These are phyloP conservation scores for Lentinula edodes DNA, from an alignment of 768 basidiomycete genomes.

Conservation along the genomic window DNA sequence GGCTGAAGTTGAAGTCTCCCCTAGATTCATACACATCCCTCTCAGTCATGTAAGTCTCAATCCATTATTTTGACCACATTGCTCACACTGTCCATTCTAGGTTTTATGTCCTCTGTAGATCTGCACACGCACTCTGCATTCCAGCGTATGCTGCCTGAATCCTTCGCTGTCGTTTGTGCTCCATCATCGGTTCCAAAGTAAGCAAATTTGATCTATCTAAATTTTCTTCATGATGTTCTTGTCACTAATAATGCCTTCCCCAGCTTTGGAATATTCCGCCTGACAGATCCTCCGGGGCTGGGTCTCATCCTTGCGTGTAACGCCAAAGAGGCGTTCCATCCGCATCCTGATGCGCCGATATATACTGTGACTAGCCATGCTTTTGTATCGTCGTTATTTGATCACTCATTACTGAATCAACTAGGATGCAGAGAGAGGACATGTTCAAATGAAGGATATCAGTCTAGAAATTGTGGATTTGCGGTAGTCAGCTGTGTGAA, in stretches of 20 bases:
- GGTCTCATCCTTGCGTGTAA: constrained; percentile 63
- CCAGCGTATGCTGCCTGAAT: constrained; percentile 86
- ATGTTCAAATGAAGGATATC: constrained; percentile 72
- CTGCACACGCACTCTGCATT: constrained; percentile 88
- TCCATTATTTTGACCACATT: neutral
- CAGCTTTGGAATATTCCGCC: constrained; percentile 84
- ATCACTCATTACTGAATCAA: neutral
- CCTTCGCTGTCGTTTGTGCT: constrained; percentile 89
- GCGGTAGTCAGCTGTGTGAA: constrained; percentile 24
- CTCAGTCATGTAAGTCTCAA: constrained; percentile 70
- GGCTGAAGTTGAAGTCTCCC: neutral
- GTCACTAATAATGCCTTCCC: neutral
- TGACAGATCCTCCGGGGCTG: constrained; percentile 85
- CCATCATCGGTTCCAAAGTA: constrained; percentile 74
- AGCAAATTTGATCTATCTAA: constrained; percentile 14
- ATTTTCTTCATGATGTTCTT: neutral
- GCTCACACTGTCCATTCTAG: constrained; percentile 23
- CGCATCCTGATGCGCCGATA: constrained; percentile 78
- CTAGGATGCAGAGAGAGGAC: constrained; percentile 81
- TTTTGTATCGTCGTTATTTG: neutral
- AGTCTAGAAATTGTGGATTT: constrained; percentile 82
- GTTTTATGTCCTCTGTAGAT: constrained; percentile 94
- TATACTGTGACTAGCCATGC: constrained; percentile 59
- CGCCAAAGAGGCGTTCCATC: constrained; percentile 77
- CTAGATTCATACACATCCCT: constrained; percentile 90